These are phyloP conservation scores for Amoeboaphelidium protococcarum DNA, from an alignment of 371 early-diverging fungal genomes.

Conservation along the genomic window DNA sequence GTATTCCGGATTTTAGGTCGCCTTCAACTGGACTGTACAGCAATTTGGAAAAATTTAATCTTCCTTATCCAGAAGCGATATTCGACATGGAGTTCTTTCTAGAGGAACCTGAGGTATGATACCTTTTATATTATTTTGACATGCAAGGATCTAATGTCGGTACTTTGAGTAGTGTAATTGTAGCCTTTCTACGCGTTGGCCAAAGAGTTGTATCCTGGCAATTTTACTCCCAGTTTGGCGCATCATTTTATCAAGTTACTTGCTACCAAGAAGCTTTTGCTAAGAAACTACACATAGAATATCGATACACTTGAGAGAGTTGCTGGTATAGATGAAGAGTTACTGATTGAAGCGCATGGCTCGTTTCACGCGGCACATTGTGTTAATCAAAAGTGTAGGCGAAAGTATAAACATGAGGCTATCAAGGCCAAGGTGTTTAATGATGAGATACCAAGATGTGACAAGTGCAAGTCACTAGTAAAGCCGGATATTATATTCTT, in stretches of 20 bases:
- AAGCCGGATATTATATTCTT: conserved; percentile 90
- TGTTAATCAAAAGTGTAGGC: conserved; percentile 19
- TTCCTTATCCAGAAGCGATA: conserved; percentile 79
- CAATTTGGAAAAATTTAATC: conserved; percentile 50
- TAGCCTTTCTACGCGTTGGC: conserved; percentile 69
- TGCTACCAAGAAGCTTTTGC: conserved; percentile 34
- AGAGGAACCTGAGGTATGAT: conserved; percentile 5
- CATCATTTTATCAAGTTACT: conserved; percentile 63
- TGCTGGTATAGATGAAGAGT: conserved; percentile 39
- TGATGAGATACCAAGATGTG: conserved; percentile 36
- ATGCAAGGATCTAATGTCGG: no score
- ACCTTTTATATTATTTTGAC: no score
- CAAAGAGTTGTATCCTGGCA: conserved; percentile 69
- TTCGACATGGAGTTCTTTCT: conserved; percentile 72
- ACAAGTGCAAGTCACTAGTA: conserved; percentile 32
- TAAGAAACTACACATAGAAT: conserved; percentile 77
- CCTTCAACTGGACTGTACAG: conserved; percentile 76
- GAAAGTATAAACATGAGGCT: conserved; percentile 14
- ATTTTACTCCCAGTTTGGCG: conserved; percentile 40
- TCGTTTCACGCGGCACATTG: conserved; percentile 62
- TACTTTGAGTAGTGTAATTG: no score
- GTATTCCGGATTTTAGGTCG: conserved; percentile 73
- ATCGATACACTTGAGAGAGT: conserved; percentile 79
- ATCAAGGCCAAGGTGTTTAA: conserved; percentile 10
- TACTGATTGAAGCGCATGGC: conserved; percentile 79